These are phyloP conservation scores for Dentipellis fragilis DNA, from an alignment of 768 basidiomycete species.

Conservation along the genomic window DNA sequence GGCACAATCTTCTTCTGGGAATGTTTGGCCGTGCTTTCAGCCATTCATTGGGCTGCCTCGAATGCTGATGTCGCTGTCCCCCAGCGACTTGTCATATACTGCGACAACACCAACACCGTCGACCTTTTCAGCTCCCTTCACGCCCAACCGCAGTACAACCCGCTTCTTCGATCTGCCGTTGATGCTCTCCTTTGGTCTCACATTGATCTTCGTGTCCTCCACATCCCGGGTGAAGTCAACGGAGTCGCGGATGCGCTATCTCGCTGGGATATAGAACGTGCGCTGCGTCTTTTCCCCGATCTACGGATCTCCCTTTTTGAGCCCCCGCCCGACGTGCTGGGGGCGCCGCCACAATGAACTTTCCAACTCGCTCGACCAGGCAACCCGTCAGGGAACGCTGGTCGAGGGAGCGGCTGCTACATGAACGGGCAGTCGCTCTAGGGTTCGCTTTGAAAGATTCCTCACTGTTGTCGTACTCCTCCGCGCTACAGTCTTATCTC, in stretches of 20 bases:
- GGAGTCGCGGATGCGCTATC: slow-evolving; percentile 17
- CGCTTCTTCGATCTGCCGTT: slow-evolving; percentile 9
- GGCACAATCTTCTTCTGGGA: slow-evolving; percentile 10
- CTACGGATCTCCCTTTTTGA: not conserved
- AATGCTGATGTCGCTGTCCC: not conserved
- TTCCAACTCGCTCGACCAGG: slow-evolving; percentile 3
- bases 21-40: slow-evolving; percentile 2
- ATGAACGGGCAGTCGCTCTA: slow-evolving; percentile 23
- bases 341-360: slow-evolving; percentile 17
- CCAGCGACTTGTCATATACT: slow-evolving; percentile 11
- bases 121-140: slow-evolving; percentile 16
- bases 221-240: slow-evolving; percentile 17
- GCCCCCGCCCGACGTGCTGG: slow-evolving; percentile 17
- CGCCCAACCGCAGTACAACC: slow-evolving; percentile 11
- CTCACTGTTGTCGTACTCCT: slow-evolving; percentile 19
- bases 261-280: not conserved
- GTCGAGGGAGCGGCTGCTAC: slow-evolving; percentile 23
- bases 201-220: slow-evolving; percentile 15
- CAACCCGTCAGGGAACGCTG: slow-evolving; percentile 26
- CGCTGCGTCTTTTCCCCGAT: not conserved
- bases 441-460: slow-evolving; percentile 20
- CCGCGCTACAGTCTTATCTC: slow-evolving; percentile 28
- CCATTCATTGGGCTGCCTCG: not conserved
- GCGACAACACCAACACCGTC: slow-evolving; percentile 20
- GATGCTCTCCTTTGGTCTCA: slow-evolving; percentile 4